Evolutionary conservation across 768 basidiomycete genomes (phyloP).

Genomic region (Clitopilus hobsonii): DNA sequence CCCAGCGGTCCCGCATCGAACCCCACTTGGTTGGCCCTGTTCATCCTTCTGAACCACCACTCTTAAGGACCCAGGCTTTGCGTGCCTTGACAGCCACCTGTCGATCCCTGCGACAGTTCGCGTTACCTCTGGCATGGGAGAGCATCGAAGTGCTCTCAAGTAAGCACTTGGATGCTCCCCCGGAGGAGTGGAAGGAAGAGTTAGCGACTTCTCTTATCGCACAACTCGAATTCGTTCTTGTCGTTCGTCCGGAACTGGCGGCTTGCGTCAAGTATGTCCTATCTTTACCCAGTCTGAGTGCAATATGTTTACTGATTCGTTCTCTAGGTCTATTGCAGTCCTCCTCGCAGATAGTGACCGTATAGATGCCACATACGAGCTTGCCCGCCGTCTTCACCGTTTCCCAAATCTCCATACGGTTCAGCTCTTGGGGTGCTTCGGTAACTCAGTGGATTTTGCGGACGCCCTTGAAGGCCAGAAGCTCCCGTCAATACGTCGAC

Average conservation of each 20-base stretch:
- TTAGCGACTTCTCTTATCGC: background rate
- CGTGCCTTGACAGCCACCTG: slow-evolving; percentile 9
- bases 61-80: background rate
- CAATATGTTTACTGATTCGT: background rate
- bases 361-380: background rate
- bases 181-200: background rate
- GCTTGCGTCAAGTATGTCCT: background rate
- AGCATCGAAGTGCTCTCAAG: slow-evolving; percentile 9
- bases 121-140: slow-evolving; percentile 10
- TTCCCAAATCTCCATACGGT: background rate
- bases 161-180: background rate
- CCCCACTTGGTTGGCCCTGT: background rate
- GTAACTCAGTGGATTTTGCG: background rate
- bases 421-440: background rate
- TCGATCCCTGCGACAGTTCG: background rate
- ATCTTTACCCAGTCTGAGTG: background rate
- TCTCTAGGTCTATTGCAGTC: background rate
- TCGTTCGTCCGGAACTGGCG: background rate
- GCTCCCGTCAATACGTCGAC: background rate
- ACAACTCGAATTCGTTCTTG: background rate
- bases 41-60: background rate
- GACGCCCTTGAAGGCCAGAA: background rate
- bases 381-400: background rate
- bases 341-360: background rate
- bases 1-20: background rate